A percentile compares a stretch with the other conserved stretches of the same genome.
Conservation (phyloP, 1,284 basidiomycete genomes). For the Chalciporus piperatoides region DNA sequence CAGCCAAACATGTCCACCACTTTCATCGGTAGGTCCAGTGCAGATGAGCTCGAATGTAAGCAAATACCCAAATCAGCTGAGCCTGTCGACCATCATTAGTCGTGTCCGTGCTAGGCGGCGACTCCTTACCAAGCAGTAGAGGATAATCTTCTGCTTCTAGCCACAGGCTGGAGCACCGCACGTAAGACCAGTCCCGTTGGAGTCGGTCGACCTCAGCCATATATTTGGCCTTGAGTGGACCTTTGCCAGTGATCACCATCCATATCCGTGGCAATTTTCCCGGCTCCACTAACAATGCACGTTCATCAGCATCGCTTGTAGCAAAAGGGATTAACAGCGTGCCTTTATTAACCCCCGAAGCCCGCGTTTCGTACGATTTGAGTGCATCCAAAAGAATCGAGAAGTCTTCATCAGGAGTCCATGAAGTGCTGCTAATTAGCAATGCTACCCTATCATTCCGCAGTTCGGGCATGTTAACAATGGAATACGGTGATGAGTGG, state of each 20-base stretch:
- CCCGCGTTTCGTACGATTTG: constrained; percentile 62
- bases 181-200: constrained; percentile 74
- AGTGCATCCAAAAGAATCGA: constrained; percentile 76
- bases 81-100: constrained; percentile 44
- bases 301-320: neutral
- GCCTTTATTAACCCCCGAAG: constrained; percentile 35
- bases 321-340: neutral
- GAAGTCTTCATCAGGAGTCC: constrained; percentile 99
- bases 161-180: constrained; percentile 85
- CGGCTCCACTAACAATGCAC: constrained; percentile 18
- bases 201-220: constrained; percentile 58
- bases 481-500: constrained; percentile 32
- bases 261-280: constrained; percentile 67
- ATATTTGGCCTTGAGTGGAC: constrained; percentile 72
- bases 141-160: constrained; percentile 88
- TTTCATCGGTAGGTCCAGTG: constrained; percentile 97
- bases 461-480: constrained; percentile 42
- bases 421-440: constrained; percentile 90
- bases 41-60: constrained; percentile 88
- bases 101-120: constrained; percentile 4
- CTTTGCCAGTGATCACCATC: constrained; percentile 91
- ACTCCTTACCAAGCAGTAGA: constrained; percentile 60
- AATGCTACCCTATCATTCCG: constrained; percentile 79
- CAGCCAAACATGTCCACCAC: constrained; percentile 99
- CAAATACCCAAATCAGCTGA: constrained; percentile 91